Evolutionary conservation across 495 filamentous ascomycete species (phyloP), one percentile per base, ranked within the genome.

Genomic region (Delitschia confertaspora): DNA sequence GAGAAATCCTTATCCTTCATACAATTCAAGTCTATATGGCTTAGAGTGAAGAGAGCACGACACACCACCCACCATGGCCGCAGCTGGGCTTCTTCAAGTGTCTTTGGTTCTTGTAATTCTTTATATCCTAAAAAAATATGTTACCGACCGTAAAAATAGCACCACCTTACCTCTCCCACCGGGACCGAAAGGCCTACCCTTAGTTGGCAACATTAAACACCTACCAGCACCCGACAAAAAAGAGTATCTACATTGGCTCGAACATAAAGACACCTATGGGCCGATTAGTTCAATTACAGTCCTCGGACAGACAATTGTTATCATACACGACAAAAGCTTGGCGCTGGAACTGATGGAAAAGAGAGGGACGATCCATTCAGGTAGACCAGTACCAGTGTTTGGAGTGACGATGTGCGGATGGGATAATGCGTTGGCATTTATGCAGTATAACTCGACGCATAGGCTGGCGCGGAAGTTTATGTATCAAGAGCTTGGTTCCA

Each of bases 231-330:
- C 55, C 3, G 66, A 60, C 0, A 50, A 49, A n/a, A 58, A 57
- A 4, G 70, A 74, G 45, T 64, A 58, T 42, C 40, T 62, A 16
- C 70, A 74, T 45, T 75, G 71, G 71, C 38, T 69, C 1, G 62
- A 69, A 39, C 70, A 72, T 46, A 74, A 73, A 38, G 65, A 71
- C 23, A 38, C 62, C 8, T 75, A 75, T 45, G 70, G 73, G 6
- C 68, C 70, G 0, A 66, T 77, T n/a, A 75, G 70, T 51, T 75
- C 71, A 11, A 39, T 77, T 2, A 70, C 61, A 2, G 56, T 72
- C 4, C 36, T 73, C 18, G 71, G 69, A 7, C 62, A 67, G 42
- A 66, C 63, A 0, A 60, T 75, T 5, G 51, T 75, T 14, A 66
- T 75, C 39, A 38, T 75, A 30, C 67, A 74, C 42, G 68, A 74